Base-by-base conservation (phyloP, 768 basidiomycete species). In the Albatrellus ellisii region DNA sequence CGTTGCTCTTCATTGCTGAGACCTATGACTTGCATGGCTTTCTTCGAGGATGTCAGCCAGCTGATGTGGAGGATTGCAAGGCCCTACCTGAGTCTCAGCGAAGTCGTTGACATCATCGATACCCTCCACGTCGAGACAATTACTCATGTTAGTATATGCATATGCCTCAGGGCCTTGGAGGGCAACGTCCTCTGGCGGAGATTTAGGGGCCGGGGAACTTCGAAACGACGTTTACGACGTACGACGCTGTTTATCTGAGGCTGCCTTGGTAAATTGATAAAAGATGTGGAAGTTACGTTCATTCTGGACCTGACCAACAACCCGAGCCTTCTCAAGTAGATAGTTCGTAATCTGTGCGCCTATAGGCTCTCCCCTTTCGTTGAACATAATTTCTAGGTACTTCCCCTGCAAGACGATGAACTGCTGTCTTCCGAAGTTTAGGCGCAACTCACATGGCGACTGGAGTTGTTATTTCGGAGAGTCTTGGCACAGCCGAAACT, bases 401-500 rank as follows among this genome's bases (percentile, higher is more conserved):
- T 99, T 99, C 18, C 95, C 94, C 90, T 97, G 53, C 1, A 26
- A 6, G 21, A 35, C 22, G 10, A 21, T 61, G 35, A 60, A 51
- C 6, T 39, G 38, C 48, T 22, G 54, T 49, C 33, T 29, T 36
- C 7, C 27, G 29, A 26, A 39, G 17, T 12, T 35, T 20, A 27
- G 12, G 29, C 36, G 26, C 24, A 15, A 67, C 90, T 58, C 61
- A 94, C 91, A 73, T 98, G 94, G 50, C 94, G 80, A 75, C 86
- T 90, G 5, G 90, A 95, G 59, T 99, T 99, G 62, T 99, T 97
- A 60, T 99, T 99, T 42, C 95, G 79, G 47, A 99, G 72, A 7
- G 95, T 99, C 67, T 98, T 99, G 14, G 95, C 95, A 62, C 95
- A 98, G 24, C 95, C 95, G 51, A 99, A 99, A 61, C 89, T 94